A percentile compares a stretch with the other conserved stretches of the same genome.
Conservation (phyloP, 1,284 basidiomycete genomes). For the Singerocomus rubriflavus region DNA sequence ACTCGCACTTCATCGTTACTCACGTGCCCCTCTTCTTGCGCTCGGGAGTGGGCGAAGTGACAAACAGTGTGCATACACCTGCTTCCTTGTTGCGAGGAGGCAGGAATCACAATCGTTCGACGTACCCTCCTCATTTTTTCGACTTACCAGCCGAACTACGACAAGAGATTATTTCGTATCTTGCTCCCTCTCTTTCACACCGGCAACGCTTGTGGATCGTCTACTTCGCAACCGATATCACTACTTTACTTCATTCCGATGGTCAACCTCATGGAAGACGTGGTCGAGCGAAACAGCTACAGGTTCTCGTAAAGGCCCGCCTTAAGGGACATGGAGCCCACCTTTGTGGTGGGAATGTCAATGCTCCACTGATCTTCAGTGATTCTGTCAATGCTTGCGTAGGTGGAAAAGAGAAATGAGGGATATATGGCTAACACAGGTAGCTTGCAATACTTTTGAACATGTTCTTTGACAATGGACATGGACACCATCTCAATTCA, state of each 20-base stretch:
- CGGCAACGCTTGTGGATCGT: constrained; percentile 55
- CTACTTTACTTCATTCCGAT: constrained; percentile 48
- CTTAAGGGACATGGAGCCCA: constrained; percentile 27
- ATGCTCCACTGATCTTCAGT: constrained; percentile 14
- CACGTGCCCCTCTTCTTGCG: constrained; percentile 48
- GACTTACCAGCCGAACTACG: constrained; percentile 60
- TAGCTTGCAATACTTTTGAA: constrained; percentile 27
- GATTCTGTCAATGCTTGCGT: constrained; percentile 21
- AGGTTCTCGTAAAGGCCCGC: constrained; percentile 3
- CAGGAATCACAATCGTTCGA: constrained; percentile 7
- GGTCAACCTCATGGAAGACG: background rate
- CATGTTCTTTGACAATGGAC: constrained; percentile 9
- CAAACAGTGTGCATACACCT: background rate
- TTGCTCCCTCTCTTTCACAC: constrained; percentile 57
- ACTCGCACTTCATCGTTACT: constrained; percentile 47
- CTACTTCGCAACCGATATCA: constrained; percentile 47
- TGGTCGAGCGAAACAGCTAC: background rate
- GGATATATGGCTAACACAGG: constrained; percentile 31
- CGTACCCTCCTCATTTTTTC: constrained; percentile 31
- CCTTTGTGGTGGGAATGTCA: constrained; percentile 34
- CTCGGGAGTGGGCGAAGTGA: constrained; percentile 8
- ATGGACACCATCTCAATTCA: background rate
- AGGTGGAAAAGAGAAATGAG: constrained; percentile 32
- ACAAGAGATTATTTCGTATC: constrained; percentile 55
- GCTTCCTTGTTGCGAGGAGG: constrained; percentile 5